phyloP scores from a whole-genome alignment of 1,284 basidiomycete species.

The Rhizoctonia solani region DNA sequence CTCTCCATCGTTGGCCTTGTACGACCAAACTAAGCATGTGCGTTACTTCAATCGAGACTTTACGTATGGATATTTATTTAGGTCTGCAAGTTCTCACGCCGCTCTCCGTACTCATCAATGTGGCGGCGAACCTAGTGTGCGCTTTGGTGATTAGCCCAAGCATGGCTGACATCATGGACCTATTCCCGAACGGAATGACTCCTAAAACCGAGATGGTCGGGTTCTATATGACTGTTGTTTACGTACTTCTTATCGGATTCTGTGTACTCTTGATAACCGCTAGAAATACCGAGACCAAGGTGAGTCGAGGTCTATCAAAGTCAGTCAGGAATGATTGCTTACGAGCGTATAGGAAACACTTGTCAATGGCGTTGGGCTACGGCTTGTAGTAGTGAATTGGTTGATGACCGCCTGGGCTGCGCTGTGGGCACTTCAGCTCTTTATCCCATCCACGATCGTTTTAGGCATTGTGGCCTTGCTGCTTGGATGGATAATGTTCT shows the following conservation, averaged over 20 bases:
- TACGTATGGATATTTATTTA: too few species aligned
- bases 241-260: conserved; percentile 48
- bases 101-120: conserved; percentile 46
- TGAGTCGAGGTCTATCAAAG: conserved; percentile 37
- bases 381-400: conserved; percentile 55
- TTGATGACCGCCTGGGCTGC: conserved; percentile 51
- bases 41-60: too few species aligned
- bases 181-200: conserved; percentile 50
- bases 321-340: neutral
- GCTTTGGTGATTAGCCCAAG: conserved; percentile 38
- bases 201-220: conserved; percentile 50
- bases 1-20: too few species aligned
- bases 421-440: conserved; percentile 37
- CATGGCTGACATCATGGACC: conserved; percentile 44
- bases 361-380: conserved; percentile 52
- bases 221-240: conserved; percentile 47
- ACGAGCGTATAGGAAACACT: conserved; percentile 45
- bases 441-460: conserved; percentile 35
- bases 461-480: conserved; percentile 32
- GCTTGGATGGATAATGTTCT: conserved; percentile 39
- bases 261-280: conserved; percentile 51
- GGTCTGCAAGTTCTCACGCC: conserved; percentile 51
- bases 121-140: conserved; percentile 40
- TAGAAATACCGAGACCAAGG: conserved; percentile 52
- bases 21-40: too few species aligned